These are phyloP conservation scores for Pachysandra terminalis DNA, from an alignment of 164 flowering plant genomes.

Conservation along the genomic window DNA sequence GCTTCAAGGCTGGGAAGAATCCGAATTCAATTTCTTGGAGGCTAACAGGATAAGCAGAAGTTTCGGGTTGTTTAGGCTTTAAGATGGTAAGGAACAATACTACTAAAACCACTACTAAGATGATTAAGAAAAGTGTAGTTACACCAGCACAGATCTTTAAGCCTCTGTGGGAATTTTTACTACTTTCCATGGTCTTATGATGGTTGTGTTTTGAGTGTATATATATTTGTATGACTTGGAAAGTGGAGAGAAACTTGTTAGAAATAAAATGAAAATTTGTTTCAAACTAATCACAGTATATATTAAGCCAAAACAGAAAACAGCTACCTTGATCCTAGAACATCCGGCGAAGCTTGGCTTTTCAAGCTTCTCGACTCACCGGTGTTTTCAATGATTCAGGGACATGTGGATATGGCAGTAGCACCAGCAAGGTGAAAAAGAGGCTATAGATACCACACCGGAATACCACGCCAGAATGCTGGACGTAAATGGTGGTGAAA, in stretches of 20 bases:
- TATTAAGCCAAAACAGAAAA: background rate
- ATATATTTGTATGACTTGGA: background rate
- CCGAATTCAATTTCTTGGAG: conserved; percentile 12
- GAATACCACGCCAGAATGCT: too few relatives aligned
- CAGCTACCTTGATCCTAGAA: too few relatives aligned
- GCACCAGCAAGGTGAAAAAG: too few relatives aligned
- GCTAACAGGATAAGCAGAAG: conserved; percentile 18
- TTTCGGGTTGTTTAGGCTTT: conserved; percentile 33
- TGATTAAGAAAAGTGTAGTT: conserved; percentile 13
- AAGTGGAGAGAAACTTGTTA: conserved; percentile 1
- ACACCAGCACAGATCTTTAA: conserved; percentile 26
- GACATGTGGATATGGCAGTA: too few relatives aligned
- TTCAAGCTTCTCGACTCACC: too few relatives aligned
- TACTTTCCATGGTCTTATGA: conserved; percentile 1
- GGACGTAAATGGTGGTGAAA: background rate
- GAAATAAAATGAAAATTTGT: background rate
- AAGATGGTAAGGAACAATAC: conserved; percentile 31
- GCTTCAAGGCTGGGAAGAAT: conserved; percentile 14
- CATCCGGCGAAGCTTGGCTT: too few relatives aligned
- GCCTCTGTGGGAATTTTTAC: conserved; percentile 8
- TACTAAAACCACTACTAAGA: conserved; percentile 18
- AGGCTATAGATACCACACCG: too few relatives aligned
- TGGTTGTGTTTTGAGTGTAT: too few relatives aligned
- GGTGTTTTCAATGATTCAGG: too few relatives aligned
- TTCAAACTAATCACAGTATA: too few relatives aligned